A percentile compares a stretch with the other conserved stretches of the same genome.
phyloP scores from a whole-genome alignment of 2,329 filamentous ascomycete species.

The Emericellopsis atlantica region DNA sequence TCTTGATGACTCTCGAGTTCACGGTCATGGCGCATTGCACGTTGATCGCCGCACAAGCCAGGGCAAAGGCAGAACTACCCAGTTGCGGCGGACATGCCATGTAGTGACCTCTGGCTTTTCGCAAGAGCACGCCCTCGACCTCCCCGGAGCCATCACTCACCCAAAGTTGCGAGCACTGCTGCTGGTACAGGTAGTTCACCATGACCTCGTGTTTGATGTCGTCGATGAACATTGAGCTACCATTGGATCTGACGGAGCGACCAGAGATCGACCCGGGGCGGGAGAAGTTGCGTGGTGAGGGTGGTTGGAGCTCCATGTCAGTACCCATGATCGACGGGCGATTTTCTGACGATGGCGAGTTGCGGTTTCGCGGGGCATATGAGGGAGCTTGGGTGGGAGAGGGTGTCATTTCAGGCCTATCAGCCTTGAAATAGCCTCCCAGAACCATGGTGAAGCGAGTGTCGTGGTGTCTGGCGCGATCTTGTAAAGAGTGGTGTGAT shows the following conservation, averaged over 20 bases:
- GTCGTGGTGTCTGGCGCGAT: background rate
- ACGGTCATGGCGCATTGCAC: conserved; percentile 70
- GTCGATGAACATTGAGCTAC: conserved; percentile 46
- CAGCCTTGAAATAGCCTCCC: conserved; percentile 43
- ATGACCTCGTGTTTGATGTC: conserved; percentile 74
- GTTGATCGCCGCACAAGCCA: conserved; percentile 56
- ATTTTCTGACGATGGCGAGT: conserved; percentile 22
- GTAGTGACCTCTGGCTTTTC: conserved; percentile 56
- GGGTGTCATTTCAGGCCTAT: conserved; percentile 9
- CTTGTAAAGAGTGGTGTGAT: no score
- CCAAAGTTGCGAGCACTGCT: conserved; percentile 65
- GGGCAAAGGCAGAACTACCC: conserved; percentile 47
- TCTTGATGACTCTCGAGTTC: conserved; percentile 68
- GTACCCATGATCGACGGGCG: conserved; percentile 16
- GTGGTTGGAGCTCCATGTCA: conserved; percentile 35
- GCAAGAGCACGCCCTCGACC: conserved; percentile 59
- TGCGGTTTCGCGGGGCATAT: conserved; percentile 8
- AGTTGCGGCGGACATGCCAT: conserved; percentile 60
- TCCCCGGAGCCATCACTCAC: conserved; percentile 56
- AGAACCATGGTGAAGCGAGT: conserved; percentile 33
- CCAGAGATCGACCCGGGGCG: conserved; percentile 41
- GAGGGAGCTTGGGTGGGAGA: conserved; percentile 1
- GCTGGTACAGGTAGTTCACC: conserved; percentile 73
- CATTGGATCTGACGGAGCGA: conserved; percentile 24
- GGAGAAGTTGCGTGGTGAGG: conserved; percentile 33